Base-by-base conservation (phyloP, 176 grass and related monocot species). In the Triticum monococcum region DNA sequence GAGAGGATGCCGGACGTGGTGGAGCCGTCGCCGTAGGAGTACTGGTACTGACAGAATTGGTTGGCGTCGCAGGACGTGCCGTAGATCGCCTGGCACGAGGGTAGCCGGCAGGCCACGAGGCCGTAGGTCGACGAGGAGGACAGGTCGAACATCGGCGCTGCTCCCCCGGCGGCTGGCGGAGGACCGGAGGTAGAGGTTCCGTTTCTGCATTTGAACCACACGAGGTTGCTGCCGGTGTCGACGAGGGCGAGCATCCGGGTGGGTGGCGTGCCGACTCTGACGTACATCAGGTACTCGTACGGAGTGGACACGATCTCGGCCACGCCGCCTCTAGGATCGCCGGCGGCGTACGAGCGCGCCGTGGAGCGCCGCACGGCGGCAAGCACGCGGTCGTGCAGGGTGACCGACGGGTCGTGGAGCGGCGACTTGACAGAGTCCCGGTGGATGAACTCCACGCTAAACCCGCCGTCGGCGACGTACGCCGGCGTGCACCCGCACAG, bases 371-470 rank as follows among this genome's bases (percentile, higher is more conserved):
- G 81, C 18, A 14, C 78, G 18, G 84, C 77, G 1, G 83, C 87
- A 38, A 81, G 87, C 64, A 89, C 9, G 12, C 89, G 78, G 23
- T 23, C 91, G 56, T 82, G 65, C 7, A 30, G 0, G 18, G 84
- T 65, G 32, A 77, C 38, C 26, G 80, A 28, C 28, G 31, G 65
- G 31, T 68, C 65, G 65, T 68, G 65, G 65, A 74, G 76, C 67
- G 91, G 94, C 73, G 94, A 96, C 68, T 70, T 65, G 1, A 67
- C 17, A 8, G 89, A 91, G 78, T 96, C 86, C 8, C 91, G 80
- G 77, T 96, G 94, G 77, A 96, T 91, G 56, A 96, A 76, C 78
- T 96, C 89, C 11, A 91, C 78, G 18, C 81, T 91, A 64, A 96
- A 86, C 8, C 89, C 91, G 12, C 5, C 60, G 12, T 28, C 16